These are phyloP conservation scores for Rhododendron williamsianum DNA, from an alignment of 148 eudicot genomes.

Conservation along the genomic window DNA sequence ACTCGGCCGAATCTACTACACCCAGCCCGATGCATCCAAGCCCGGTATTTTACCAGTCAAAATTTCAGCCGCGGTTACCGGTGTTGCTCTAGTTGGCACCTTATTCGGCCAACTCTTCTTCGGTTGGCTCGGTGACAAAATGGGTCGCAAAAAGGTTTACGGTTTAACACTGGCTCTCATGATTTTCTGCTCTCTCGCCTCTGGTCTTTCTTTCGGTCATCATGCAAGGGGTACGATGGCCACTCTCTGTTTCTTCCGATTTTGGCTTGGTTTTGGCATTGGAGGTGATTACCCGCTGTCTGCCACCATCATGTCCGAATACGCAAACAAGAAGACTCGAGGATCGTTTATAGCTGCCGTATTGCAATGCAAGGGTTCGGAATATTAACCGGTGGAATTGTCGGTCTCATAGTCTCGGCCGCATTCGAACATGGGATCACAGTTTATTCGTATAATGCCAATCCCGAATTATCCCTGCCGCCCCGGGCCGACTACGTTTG, in stretches of 20 bases:
- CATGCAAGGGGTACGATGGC: conserved; percentile 33
- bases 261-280: background rate
- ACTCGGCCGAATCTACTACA: conserved; percentile 31
- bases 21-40: background rate
- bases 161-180: conserved; percentile 49
- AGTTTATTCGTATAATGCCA: conserved; percentile 20
- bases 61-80: conserved; percentile 22
- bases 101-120: conserved; percentile 27
- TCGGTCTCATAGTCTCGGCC: conserved; percentile 35
- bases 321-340: conserved; percentile 55
- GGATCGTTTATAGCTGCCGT: conserved; percentile 62
- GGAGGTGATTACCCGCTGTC: conserved; percentile 40
- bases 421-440: conserved; percentile 32
- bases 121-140: conserved; percentile 38
- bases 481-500: conserved; percentile 58
- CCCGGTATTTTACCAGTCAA: conserved; percentile 24
- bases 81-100: conserved; percentile 36
- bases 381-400: conserved; percentile 45
- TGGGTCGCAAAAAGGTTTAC: conserved; percentile 45
- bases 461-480: background rate
- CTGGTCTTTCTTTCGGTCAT: conserved; percentile 37
- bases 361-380: conserved; percentile 69
- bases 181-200: conserved; percentile 44
- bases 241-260: conserved; percentile 40
- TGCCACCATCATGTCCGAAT: conserved; percentile 63